A percentile compares a stretch with the other conserved stretches of the same genome.
phyloP scores from a whole-genome alignment of 1,139 yeast species.

The Candida albicans region DNA sequence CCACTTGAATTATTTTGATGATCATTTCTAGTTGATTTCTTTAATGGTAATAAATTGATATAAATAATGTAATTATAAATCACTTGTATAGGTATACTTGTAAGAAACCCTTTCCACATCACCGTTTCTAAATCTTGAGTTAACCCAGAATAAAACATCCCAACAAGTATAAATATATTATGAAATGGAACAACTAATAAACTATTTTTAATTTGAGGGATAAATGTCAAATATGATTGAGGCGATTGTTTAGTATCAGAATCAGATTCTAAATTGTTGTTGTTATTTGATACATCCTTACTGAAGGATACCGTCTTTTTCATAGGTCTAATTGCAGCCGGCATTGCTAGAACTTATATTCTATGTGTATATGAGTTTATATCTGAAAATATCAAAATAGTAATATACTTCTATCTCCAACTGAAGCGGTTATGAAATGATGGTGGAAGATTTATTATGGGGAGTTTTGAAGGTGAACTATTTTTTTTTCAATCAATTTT shows the following conservation, averaged over 20 bases:
- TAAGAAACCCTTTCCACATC: conserved; percentile 29
- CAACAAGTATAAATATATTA: conserved; percentile 36
- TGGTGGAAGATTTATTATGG: too few species aligned
- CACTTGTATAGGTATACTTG: conserved; percentile 26
- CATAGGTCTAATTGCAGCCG: conserved; percentile 3
- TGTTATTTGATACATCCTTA: conserved; percentile 1
- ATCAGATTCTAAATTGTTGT: not conserved
- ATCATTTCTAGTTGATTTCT: conserved; percentile 19
- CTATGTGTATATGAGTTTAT: too few species aligned
- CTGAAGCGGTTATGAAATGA: too few species aligned
- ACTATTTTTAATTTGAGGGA: conserved; percentile 26
- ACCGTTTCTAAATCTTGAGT: conserved; percentile 27
- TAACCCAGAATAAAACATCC: conserved; percentile 41
- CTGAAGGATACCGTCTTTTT: conserved; percentile 12
- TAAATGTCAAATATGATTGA: conserved; percentile 1
- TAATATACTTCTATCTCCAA: too few species aligned
- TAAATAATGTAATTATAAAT: conserved; percentile 29
- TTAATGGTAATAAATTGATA: conserved; percentile 17
- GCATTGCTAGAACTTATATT: not conserved
- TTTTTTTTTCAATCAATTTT: too few species aligned
- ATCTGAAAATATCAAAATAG: too few species aligned
- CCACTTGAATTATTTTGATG: too few species aligned
- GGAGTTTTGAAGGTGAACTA: too few species aligned
- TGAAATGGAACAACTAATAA: conserved; percentile 50
- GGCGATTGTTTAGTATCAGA: conserved; percentile 2